Base-by-base conservation (phyloP, 305 asterid species). In the Petunia hybrid region DNA sequence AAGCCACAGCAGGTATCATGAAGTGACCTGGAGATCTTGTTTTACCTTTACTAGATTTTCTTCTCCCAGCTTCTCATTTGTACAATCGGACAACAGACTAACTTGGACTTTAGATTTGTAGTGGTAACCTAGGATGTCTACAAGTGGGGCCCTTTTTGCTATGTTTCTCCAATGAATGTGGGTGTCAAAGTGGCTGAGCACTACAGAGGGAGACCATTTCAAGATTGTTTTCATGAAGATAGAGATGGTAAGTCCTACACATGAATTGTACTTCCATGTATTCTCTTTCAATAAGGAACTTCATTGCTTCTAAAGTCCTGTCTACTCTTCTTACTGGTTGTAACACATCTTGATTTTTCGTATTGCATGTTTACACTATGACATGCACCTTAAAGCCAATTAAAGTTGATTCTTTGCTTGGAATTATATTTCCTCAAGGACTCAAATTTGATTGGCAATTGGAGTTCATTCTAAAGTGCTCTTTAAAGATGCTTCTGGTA, bases 11-110 rank as follows among this genome's bases (percentile, higher is more conserved):
- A 82, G 63, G 80, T 77, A 84, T 69, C 35, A 35, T 82, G 84
- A 87, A 73, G 74, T 48, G 90, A 87, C 87, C 83, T 83, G 80
- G 88, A 91, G 87, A 90, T 90, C 90, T 87, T 82, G 65, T 80
- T 83, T 87, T 82, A 67, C 74, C 83, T 81, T 86, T 75, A 48
- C 76, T 75, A 79, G 86, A 85, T 84, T 67, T 85, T 68, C 78
- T 77, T 77, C 57, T 66, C 65, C 82, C 40, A 73, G 75, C 89
- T 83, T 84, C 86, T 84, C 82, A 65, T 59, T 81, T 85, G 68
- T 67, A 70, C 70, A 13, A 76, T 63, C 63, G 79, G 75, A 78
- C 66, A 81, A 77, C 74, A 70, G 80, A 78, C 74, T 80, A 84
- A 84, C 84, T 84, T 83, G 16, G 77, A 81, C 63, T 85, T 84